Evolutionary conservation across 2,329 filamentous ascomycete genomes (phyloP).

Genomic region (Pseudocercospora fuligena): DNA sequence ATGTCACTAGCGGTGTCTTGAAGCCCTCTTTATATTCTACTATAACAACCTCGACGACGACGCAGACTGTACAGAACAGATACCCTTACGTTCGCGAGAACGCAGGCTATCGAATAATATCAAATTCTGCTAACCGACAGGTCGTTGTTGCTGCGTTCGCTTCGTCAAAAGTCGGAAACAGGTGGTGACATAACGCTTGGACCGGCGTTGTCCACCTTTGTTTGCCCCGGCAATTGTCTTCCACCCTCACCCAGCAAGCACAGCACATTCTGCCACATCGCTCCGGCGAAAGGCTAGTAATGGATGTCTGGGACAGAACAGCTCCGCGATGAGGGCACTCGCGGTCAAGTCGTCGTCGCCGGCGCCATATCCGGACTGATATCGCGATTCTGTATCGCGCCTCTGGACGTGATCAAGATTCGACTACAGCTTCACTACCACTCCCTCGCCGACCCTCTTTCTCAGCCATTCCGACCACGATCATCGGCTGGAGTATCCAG

Average conservation of each 20-base stretch:
- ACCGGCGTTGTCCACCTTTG: too few species aligned
- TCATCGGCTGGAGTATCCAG: constrained; percentile 34
- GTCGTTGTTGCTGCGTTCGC: too few species aligned
- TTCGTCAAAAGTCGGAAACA: too few species aligned
- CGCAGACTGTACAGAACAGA: too few species aligned
- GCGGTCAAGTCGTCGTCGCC: constrained; percentile 67
- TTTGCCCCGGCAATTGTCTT: neutral
- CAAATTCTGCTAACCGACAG: too few species aligned
- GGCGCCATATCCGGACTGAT: constrained; percentile 80
- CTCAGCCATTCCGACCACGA: constrained; percentile 49
- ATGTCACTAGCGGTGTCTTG: too few species aligned
- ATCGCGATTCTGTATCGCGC: constrained; percentile 90
- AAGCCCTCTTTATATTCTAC: too few species aligned
- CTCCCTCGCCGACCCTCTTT: constrained; percentile 75
- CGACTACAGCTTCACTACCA: constrained; percentile 91
- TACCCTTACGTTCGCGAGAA: too few species aligned
- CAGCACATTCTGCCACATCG: constrained; percentile 6
- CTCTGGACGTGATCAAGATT: constrained; percentile 97
- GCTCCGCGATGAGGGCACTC: constrained; percentile 75
- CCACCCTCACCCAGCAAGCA: neutral
- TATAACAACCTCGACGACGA: too few species aligned
- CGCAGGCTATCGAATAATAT: too few species aligned
- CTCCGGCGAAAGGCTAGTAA: constrained; percentile 30
- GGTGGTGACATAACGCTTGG: too few species aligned
- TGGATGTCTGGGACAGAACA: constrained; percentile 69